Evolutionary conservation across 257 asterid genomes (phyloP), one percentile per base, ranked within the genome.

Genomic region (Avicennia marina): DNA sequence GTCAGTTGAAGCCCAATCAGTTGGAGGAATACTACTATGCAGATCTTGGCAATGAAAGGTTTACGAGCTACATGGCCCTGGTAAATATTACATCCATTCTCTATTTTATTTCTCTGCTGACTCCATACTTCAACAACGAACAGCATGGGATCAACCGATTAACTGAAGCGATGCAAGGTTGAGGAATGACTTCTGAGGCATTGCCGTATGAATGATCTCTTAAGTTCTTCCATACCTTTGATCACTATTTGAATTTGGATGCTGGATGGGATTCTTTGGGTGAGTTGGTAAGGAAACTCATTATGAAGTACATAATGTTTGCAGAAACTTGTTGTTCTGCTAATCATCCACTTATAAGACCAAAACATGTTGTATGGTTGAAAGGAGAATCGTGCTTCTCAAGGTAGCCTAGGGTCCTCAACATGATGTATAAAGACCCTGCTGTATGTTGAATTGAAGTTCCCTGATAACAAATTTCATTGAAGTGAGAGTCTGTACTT

Each of bases 1-100:
- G 99, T 63, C 99, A 93, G 78, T 62, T 93, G 79, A 93, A 89
- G 78, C 99, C 99, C 21, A 70, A 72, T 62, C 99, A 93, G 75
- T 72, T 93, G 82, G 80, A 77, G 72, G 94, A 77, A 4, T 93
- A 93, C 81, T 93, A 86, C 79, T 76, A 75, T 63, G 95, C 97
- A 53, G 99, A 93, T 77, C 89, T 93, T 76, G 99, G 97, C 76
- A 84, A 81, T 86, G 99, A 93, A 93, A 93, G 96, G 96, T 93
- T 93, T 82, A 86, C 99, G 89, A 93, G 99, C 96, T 93, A 93
- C 99, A 93, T 93, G 99, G 99, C 99, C 94, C 94, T 93, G 99
- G 99, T 93, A 93, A 93, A n/a, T 84, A 81, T 82, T 75, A 84
- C 78, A 77, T 83, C 96, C 87, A 79, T 82, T 77, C 86, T 68